A percentile compares a stretch with the other conserved stretches of the same genome.
These are phyloP conservation scores for Tuctoria greenei DNA, from an alignment of 176 grass and related monocot species.

Conservation along the genomic window DNA sequence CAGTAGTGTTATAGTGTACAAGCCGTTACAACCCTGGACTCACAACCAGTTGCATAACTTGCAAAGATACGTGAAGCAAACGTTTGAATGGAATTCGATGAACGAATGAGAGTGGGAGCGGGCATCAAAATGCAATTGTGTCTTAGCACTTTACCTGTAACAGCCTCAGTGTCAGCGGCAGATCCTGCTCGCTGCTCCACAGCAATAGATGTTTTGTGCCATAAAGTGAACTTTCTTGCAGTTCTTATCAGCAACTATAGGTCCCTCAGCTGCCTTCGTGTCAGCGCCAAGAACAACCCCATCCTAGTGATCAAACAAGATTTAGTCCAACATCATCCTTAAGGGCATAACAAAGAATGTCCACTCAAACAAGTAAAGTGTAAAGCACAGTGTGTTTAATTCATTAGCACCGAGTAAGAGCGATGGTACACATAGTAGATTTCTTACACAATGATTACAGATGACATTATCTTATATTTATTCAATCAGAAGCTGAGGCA, in stretches of 20 bases:
- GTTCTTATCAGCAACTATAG: constrained; percentile 96
- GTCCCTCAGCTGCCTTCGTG: constrained; percentile 92
- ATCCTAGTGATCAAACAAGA: constrained; percentile 58
- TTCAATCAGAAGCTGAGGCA: constrained; percentile 1
- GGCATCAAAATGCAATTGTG: background rate
- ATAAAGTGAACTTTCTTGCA: constrained; percentile 94
- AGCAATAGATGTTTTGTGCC: constrained; percentile 94
- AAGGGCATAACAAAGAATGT: constrained; percentile 7
- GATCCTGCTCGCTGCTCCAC: constrained; percentile 92
- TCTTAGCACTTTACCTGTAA: constrained; percentile 52
- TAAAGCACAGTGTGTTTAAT: background rate
- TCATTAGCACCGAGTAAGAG: background rate
- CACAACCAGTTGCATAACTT: constrained; percentile 87
- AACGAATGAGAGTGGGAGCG: background rate
- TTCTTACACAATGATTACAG: background rate
- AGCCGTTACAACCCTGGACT: constrained; percentile 88
- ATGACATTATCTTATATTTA: background rate
- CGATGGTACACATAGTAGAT: background rate
- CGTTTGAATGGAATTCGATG: constrained; percentile 9
- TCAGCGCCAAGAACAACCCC: constrained; percentile 92
- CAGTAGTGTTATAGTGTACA: constrained; percentile 81
- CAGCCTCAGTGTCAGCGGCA: constrained; percentile 81
- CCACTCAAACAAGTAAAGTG: background rate
- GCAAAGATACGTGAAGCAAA: no score
- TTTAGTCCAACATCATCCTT: constrained; percentile 21